Evolutionary conservation across 2,329 filamentous ascomycete species (phyloP).

Genomic region (Aspergillus caelatus): DNA sequence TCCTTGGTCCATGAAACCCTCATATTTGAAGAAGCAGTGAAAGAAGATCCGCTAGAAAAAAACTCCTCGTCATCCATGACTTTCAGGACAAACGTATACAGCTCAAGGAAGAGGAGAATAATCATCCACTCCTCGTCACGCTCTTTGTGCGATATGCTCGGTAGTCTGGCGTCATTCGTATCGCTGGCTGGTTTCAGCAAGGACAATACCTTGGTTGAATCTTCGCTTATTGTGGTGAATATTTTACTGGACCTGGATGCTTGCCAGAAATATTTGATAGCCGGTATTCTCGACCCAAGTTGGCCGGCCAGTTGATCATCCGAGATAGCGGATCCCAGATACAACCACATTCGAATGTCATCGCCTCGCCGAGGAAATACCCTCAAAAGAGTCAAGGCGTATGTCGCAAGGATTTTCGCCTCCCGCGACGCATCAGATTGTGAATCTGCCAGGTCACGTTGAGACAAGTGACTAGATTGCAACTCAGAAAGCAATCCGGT

Average conservation of each 20-base stretch:
- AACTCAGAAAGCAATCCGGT: constrained; percentile 59
- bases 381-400: constrained; percentile 79
- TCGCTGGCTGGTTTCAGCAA: constrained; percentile 56
- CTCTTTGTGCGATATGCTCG: constrained; percentile 36
- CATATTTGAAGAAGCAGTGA: constrained; percentile 50
- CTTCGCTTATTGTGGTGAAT: constrained; percentile 59
- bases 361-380: constrained; percentile 82
- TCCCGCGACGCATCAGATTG: constrained; percentile 54
- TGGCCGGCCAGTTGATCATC: constrained; percentile 37
- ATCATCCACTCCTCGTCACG: constrained; percentile 79
- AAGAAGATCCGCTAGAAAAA: constrained; percentile 61
- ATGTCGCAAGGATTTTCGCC: constrained; percentile 77
- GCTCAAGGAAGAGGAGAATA: constrained; percentile 85
- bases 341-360: constrained; percentile 93
- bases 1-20: constrained; percentile 59
- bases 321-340: constrained; percentile 67
- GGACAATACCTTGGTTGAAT: constrained; percentile 61
- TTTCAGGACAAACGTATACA: constrained; percentile 90
- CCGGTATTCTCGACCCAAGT: constrained; percentile 54
- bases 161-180: constrained; percentile 34
- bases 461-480: constrained; percentile 29
- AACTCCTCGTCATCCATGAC: constrained; percentile 98
- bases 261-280: constrained; percentile 85
- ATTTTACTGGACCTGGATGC: constrained; percentile 60
- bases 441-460: constrained; percentile 24